Evolutionary conservation across 106 monocot genomes (phyloP), one percentile per base, ranked within the genome.

Genomic region (Phalaenopsis aphrodite): DNA sequence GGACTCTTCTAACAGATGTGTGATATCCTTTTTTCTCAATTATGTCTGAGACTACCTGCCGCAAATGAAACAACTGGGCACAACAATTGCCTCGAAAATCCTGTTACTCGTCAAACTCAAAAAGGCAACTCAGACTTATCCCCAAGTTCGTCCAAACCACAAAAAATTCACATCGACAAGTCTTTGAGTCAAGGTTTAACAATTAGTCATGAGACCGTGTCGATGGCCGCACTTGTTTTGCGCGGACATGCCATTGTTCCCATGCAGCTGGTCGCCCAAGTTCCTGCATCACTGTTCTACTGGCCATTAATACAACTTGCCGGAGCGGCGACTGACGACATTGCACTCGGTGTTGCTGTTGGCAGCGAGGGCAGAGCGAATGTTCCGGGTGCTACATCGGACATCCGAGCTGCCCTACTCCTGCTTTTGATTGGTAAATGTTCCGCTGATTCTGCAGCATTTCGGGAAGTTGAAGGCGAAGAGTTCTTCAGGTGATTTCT

Each of bases 281-380:
- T 99, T 45, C 99, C 95, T 15, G 72, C 85, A 42, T 88, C 93
- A n/a, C 72, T 95, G 37, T 95, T 99, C 65, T 93, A 86, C 78
- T 95, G 99, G 95, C 99, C 99, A 38, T 78, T 99, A 56, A 88
- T 99, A 18, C 95, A 99, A 85, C 95, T 99, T 81, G 99, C 95
- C 79, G 91, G 95, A 79, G 99, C 99, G 81, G 99, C 85, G 58
- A 91, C 91, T 18, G 99, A 99, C 87, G 95, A 99, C 84, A 93
- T 99, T 87, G 91, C 95, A 42, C 72, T 99, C 10, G 99, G 95
- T 56, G 84, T 99, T 87, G 95, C 99, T 56, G 99, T 99, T 83
- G 99, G 95, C 19, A 95, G 95, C 76, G 92, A 88, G 71, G 99
- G 91, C 46, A 85, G 89, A 86, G 99, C 93, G 36, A 95, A 93